phyloP scores from a whole-genome alignment of 2,329 filamentous ascomycete species.

The Bretziella fagacearum region DNA sequence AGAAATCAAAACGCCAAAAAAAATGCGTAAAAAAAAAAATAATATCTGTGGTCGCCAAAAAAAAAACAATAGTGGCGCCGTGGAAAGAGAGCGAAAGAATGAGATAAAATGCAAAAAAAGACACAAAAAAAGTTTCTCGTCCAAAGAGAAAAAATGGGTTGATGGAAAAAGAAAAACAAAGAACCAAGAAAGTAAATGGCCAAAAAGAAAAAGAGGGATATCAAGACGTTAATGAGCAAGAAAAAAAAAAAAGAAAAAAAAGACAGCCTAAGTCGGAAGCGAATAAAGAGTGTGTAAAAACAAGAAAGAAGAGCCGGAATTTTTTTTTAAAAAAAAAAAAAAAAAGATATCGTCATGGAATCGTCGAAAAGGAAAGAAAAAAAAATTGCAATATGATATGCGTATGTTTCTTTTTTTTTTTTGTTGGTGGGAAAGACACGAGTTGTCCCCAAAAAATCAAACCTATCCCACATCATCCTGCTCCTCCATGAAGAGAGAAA shows the following conservation, averaged over 20 bases:
- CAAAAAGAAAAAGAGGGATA: slow-evolving; percentile 8
- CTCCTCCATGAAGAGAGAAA: too few relatives aligned
- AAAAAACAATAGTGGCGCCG: not conserved
- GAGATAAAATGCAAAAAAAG: not conserved
- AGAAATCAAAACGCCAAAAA: not conserved
- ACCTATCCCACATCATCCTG: too few relatives aligned
- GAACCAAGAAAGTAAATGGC: slow-evolving; percentile 15
- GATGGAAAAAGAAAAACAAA: not conserved
- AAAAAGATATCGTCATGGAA: slow-evolving; percentile 6
- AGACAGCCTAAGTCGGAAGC: slow-evolving; percentile 11
- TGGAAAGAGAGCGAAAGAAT: not conserved
- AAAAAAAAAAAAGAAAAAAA: slow-evolving; percentile 5
- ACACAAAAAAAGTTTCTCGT: too few relatives aligned
- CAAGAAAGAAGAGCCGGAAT: too few relatives aligned
- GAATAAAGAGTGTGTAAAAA: not conserved
- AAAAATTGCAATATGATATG: not conserved
- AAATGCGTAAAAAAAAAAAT: too few relatives aligned
- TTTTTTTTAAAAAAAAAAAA: too few relatives aligned
- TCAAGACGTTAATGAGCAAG: slow-evolving; percentile 11
- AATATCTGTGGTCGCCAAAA: not conserved
- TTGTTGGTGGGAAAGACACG: not conserved
- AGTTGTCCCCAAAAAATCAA: too few relatives aligned
- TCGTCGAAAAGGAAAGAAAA: slow-evolving; percentile 1
- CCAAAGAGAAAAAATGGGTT: too few relatives aligned
- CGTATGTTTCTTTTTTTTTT: not conserved